Percentiles rank a stretch among this genome's conserved stretches.
Evolutionary conservation across 805 yeast genomes (phyloP).

Genomic region (Tetrapisispora namnaoensis): DNA sequence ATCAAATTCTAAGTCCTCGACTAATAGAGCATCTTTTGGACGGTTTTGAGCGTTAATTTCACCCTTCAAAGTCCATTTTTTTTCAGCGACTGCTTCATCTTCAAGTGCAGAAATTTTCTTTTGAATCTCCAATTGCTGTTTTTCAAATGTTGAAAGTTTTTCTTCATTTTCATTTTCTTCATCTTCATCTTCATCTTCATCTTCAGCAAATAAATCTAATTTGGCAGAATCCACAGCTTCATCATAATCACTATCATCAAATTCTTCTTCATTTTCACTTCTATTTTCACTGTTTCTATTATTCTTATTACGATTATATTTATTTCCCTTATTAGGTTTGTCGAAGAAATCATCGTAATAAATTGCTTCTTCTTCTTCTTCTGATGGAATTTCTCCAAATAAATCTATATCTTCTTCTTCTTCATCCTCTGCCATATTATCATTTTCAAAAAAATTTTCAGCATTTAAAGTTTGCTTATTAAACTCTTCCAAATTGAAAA

Average conservation of each 20-base stretch:
- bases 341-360: slow-evolving; percentile 64
- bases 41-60: slow-evolving; percentile 76
- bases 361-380: slow-evolving; percentile 43
- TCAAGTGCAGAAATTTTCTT: slow-evolving; percentile 73
- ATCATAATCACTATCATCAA: slow-evolving; percentile 53
- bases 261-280: slow-evolving; percentile 30
- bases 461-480: slow-evolving; percentile 62
- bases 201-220: slow-evolving; percentile 49
- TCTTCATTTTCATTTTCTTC: slow-evolving; percentile 18
- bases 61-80: slow-evolving; percentile 91
- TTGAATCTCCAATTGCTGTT: slow-evolving; percentile 67
- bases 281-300: slow-evolving; percentile 8
- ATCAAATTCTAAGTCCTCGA: slow-evolving; percentile 80
- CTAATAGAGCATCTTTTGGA: slow-evolving; percentile 74
- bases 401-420: slow-evolving; percentile 44
- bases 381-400: slow-evolving; percentile 44
- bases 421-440: slow-evolving; percentile 32
- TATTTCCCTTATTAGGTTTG: slow-evolving; percentile 15
- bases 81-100: slow-evolving; percentile 79
- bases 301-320: slow-evolving; percentile 4
- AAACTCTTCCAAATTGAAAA: slow-evolving; percentile 78
- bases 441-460: slow-evolving; percentile 35
- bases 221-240: slow-evolving; percentile 51
- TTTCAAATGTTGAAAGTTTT: slow-evolving; percentile 64
- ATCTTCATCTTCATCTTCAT: slow-evolving; percentile 21